Evolutionary conservation across 148 eudicot species (phyloP), one percentile per base, ranked within the genome.

Genomic region (Agrostemma githago): DNA sequence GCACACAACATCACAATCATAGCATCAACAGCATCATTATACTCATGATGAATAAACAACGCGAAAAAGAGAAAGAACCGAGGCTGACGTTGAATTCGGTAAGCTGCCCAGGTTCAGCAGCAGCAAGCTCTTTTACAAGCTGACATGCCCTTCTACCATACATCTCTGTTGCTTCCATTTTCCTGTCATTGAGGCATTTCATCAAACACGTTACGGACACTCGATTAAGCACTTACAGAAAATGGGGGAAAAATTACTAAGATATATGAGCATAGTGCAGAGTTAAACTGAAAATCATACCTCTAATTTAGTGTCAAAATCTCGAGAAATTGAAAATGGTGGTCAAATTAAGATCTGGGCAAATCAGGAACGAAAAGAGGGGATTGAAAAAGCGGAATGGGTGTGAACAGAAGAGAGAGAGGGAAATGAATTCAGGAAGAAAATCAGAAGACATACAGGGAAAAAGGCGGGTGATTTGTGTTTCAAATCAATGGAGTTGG

Each of bases 101-200:
- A 37, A 83, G 83, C 74, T 80, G 83, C 37, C 79, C 86, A 9
- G 86, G 83, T 59, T 83, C 86, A 4, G 83, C 81, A 61, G 76
- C 54, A 26, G 83, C 86, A 72, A 83, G 81, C 61, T 83, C 86
- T 77, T 83, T 83, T 38, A 83, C 83, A 61, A 83, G 72, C 62
- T 80, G 86, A 40, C 79, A 71, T 66, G 79, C 86, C 72, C 86
- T 83, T 75, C 71, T 77, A 6, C 86, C 86, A 38, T 83, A 83
- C 46, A 83, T 80, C 79, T 83, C 83, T 1, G 83, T 72, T 3
- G 71, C 72, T 79, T 80, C 86, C 86, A 83, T 83, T n/a, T 6
- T 8, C 71, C 72, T 70, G 62, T 64, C 78, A 73, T 54, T 40
- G 40, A 58, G 39, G 64, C 79, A 80, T 75, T 54, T 67, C 65